phyloP scores from a whole-genome alignment of 495 filamentous ascomycete genomes.

The Bryoglossum gracile region DNA sequence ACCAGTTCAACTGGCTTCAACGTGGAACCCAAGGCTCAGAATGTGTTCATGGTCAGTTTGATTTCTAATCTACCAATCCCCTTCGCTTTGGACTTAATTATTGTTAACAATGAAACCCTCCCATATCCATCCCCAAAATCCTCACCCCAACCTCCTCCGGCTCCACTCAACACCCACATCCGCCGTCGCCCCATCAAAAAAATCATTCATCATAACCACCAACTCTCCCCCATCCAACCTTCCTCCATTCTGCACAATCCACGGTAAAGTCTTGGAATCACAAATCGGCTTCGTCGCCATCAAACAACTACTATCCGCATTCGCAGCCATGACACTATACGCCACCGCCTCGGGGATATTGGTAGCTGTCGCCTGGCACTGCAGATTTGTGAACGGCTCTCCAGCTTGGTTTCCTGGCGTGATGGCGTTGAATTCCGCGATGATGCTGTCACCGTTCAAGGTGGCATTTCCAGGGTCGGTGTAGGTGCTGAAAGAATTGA shows the following conservation, averaged over 20 bases:
- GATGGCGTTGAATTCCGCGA: slow-evolving; percentile 36
- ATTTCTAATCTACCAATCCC: no score
- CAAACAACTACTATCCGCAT: slow-evolving; percentile 36
- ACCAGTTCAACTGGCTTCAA: no score
- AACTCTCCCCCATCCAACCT: slow-evolving; percentile 31
- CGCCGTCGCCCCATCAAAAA: slow-evolving; percentile 45
- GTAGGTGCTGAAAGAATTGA: slow-evolving; percentile 43
- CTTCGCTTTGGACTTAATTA: no score
- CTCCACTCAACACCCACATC: slow-evolving; percentile 41
- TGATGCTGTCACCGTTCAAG: slow-evolving; percentile 38
- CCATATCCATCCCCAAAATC: no score
- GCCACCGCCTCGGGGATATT: slow-evolving; percentile 42
- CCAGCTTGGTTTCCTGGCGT: slow-evolving; percentile 29
- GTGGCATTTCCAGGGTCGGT: slow-evolving; percentile 46
- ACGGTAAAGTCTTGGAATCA: slow-evolving; percentile 43
- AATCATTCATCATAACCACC: slow-evolving; percentile 49
- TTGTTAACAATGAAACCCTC: no score
- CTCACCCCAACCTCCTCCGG: slow-evolving; percentile 29
- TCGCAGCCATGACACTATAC: slow-evolving; percentile 37
- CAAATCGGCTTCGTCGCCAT: slow-evolving; percentile 45
- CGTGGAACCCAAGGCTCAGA: no score
- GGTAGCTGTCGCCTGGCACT: slow-evolving; percentile 48
- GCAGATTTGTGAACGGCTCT: slow-evolving; percentile 40
- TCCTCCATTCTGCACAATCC: slow-evolving; percentile 36
- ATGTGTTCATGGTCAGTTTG: no score